Base-by-base conservation (phyloP, 164 flowering plant genomes). In the Dillenia turbinata region DNA sequence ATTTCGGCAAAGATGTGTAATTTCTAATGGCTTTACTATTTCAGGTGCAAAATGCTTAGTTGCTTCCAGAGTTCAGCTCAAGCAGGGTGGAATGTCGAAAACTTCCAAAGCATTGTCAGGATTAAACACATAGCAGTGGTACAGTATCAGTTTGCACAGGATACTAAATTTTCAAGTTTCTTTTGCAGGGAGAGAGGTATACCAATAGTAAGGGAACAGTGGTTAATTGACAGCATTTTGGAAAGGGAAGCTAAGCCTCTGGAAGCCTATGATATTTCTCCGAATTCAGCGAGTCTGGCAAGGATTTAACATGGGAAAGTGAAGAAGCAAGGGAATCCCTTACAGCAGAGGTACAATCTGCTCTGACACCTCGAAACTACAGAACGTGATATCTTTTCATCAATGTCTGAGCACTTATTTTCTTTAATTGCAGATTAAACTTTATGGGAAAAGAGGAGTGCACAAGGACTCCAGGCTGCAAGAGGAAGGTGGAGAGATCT, bases 91-190 rank as follows among this genome's bases (percentile, higher is more conserved):
- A 46, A 83, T 95, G 0, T 63, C 78, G 12, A 86, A 85, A 70
- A 50, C 87, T 47, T 69, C 71, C 14, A 96, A 89, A 66, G 92
- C 98, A 71, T 52, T 89, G 98, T 92, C 16, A 76, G 92, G 71
- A 48, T 24, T 44, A 9, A 19, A n/a, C 9, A 14, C 9, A 19
- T 19, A 33, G 40, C 40, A 0, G 40, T 33, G 40, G 6, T 33
- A 33, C 7, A 33, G 40, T 33, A 33, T 33, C 40, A 16, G 6
- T 24, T 5, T 14, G 9, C 15, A 19, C 52, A 5, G 40, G 22
- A 8, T 2, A n/a, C 11, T 16, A 15, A 16, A 52, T 26, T 17
- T 9, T 15, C 12, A 52, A 52, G 17, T 33, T 15, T 44, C 15
- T 44, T 50, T 7, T 66, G 49, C 51, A 83, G 93, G 77, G 96